These are phyloP conservation scores for Ogataea hybrid DNA, from an alignment of 1,139 yeast species.

Conservation along the genomic window DNA sequence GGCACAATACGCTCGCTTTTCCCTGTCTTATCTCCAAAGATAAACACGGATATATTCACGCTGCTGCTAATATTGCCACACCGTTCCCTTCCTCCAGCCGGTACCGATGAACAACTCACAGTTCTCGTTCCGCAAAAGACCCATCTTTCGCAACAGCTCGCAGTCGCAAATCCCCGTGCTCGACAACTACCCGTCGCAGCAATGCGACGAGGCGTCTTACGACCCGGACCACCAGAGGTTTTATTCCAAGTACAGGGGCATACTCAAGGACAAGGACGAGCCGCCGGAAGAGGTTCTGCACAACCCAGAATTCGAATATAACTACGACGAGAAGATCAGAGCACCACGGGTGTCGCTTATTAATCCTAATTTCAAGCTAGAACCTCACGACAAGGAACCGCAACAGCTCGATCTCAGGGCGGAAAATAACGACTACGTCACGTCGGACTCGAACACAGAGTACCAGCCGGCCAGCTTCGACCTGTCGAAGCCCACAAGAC, in stretches of 20 bases:
- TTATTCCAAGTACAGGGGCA: constrained; percentile 29
- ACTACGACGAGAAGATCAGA: constrained; percentile 33
- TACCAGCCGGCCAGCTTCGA: constrained; percentile 32
- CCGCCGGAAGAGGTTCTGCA: constrained; percentile 26
- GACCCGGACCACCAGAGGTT: constrained; percentile 30
- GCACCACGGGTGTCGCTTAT: constrained; percentile 33
- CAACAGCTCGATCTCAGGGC: background rate
- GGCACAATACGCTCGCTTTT: background rate
- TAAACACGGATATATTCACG: background rate
- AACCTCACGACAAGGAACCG: constrained; percentile 1
- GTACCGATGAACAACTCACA: constrained; percentile 9
- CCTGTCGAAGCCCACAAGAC: constrained; percentile 26
- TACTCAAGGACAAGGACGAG: constrained; percentile 29
- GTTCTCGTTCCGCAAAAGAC: constrained; percentile 32
- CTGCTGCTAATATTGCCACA: background rate
- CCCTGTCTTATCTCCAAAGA: constrained; percentile 1
- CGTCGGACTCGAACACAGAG: constrained; percentile 3
- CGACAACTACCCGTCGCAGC: constrained; percentile 29
- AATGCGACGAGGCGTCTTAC: constrained; percentile 25
- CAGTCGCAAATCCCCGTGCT: constrained; percentile 30
- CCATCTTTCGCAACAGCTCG: constrained; percentile 19
- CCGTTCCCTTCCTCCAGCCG: background rate
- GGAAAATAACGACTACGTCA: constrained; percentile 1
- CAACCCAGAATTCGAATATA: constrained; percentile 27
- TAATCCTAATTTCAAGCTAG: constrained; percentile 14